Base-by-base conservation (phyloP, 2,329 filamentous ascomycete genomes). In the Alternaria hordeiaustralica region DNA sequence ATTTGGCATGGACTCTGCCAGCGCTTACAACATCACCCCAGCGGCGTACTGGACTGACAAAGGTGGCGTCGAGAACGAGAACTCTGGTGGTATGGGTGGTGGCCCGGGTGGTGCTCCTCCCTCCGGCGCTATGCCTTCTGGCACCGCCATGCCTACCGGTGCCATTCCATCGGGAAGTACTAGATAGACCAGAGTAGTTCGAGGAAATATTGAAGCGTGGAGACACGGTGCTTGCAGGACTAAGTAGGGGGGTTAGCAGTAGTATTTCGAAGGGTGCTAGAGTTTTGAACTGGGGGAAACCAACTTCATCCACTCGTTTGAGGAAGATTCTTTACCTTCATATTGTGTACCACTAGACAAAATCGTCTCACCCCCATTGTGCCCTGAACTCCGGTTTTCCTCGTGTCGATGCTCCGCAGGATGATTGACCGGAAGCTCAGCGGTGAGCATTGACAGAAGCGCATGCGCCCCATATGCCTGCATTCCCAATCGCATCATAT, bases 1-100 rank as follows among this genome's bases (percentile, higher is more conserved):
- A 26, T 77, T 78, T 28, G 76, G 76, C n/a, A 72, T 77, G 57
- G 71, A 78, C 55, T 59, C 70, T 2, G 55, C 60, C 23, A 58
- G 68, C 9, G 63, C 68, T 0, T 74, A 74, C 59, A 71, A 78
- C 30, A 68, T 77, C 36, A 74, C 67, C 23, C 72, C 74, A 36
- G 75, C 75, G 45, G 75, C 67, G 2, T 70, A 68, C 51, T 66
- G 65, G 49, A 74, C 71, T 15, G 68, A 65, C 15, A 66, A 77
- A n/a, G 76, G 76, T 26, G 76, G 75, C 41, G 71, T 76, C 59
- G 63, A 59, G 23, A 71, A 77, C 15, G 49, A 36, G 20, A 36
- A 53, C 12, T 36, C 49, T 53, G 49, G 28, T 13, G 49, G 28
- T 21, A 36, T 53, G 49, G 30, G 49, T 23, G 49, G 49, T 11